These are phyloP conservation scores for Vigna angularis DNA, from an alignment of 306 rosid species.

Conservation along the genomic window DNA sequence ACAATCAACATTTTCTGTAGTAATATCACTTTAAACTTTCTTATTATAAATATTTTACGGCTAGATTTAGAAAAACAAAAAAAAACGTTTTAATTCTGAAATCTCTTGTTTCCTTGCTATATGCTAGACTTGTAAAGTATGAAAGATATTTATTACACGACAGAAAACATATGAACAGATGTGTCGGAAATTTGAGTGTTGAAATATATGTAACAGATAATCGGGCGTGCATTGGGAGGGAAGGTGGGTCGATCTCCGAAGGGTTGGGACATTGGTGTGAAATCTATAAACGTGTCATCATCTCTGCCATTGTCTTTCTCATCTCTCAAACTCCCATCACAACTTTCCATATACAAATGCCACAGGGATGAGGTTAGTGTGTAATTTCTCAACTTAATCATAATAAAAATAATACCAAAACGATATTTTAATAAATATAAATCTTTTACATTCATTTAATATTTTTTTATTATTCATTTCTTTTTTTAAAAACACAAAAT, in stretches of 20 bases:
- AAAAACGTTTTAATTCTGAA: not conserved
- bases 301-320: conserved; percentile 49
- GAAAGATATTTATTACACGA: no score
- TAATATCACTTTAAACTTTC: not conserved
- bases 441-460: no score
- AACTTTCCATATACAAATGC: conserved; percentile 68
- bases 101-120: no score
- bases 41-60: not conserved
- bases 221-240: conserved; percentile 88
- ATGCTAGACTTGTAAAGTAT: no score
- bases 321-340: conserved; percentile 63
- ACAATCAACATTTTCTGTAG: no score
- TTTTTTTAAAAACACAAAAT: no score
- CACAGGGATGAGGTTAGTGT: conserved; percentile 80
- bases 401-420: no score
- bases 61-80: no score
- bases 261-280: conserved; percentile 93
- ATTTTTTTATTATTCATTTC: no score
- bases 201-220: conserved; percentile 50
- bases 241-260: conserved; percentile 68
- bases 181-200: not conserved
- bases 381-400: not conserved
- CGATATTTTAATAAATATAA: no score
- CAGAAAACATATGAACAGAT: no score
- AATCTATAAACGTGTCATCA: conserved; percentile 58